Conservation (phyloP, 306 rosid species). For the Echinosophora koreensis region DNA sequence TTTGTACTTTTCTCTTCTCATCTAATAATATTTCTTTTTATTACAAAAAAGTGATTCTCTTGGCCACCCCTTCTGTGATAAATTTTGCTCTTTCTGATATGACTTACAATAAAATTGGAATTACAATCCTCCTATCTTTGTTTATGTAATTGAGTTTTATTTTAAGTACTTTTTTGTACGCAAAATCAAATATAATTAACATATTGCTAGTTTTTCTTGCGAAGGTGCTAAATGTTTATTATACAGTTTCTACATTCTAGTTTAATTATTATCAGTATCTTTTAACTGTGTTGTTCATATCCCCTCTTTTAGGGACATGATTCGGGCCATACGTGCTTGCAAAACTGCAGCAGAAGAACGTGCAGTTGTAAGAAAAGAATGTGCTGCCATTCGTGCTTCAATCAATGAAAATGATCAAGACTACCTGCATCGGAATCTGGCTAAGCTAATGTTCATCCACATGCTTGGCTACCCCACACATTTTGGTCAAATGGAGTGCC, state of each 20-base stretch:
- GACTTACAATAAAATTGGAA: background rate
- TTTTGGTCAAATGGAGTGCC: conserved; percentile 93
- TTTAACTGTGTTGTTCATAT: conserved; percentile 21
- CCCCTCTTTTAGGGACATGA: conserved; percentile 73
- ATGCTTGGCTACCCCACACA: conserved; percentile 91
- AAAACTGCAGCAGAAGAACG: conserved; percentile 94
- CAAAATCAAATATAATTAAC: background rate
- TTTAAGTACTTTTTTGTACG: background rate
- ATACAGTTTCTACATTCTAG: background rate
- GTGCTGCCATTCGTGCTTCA: conserved; percentile 82
- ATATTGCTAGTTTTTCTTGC: background rate
- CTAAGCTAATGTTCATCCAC: conserved; percentile 87
- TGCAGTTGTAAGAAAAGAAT: conserved; percentile 77
- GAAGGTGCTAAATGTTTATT: background rate
- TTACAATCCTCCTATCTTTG: too few relatives aligned
- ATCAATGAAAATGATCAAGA: conserved; percentile 79
- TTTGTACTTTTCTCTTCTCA: too few relatives aligned
- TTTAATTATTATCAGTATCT: background rate
- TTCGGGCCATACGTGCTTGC: conserved; percentile 81
- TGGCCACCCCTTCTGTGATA: conserved; percentile 2
- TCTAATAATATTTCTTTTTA: too few relatives aligned
- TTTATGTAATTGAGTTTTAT: background rate
- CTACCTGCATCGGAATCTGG: conserved; percentile 81
- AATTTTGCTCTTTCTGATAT: conserved; percentile 1
- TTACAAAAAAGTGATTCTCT: background rate